Percentiles rank a stretch among this genome's conserved stretches.
These are phyloP conservation scores for Lathyrus sativus DNA, from an alignment of 306 rosid genomes.

Conservation along the genomic window DNA sequence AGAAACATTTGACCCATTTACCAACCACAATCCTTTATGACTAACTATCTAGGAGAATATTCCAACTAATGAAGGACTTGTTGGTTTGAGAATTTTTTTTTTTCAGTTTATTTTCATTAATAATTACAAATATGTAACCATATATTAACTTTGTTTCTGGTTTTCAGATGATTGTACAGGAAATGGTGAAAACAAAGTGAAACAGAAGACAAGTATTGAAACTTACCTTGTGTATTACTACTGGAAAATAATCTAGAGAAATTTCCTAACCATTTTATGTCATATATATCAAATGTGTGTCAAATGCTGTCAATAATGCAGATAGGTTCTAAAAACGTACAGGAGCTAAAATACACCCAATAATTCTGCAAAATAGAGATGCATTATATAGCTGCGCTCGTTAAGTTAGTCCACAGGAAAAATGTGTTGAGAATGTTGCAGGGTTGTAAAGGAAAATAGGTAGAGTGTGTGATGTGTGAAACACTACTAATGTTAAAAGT, in stretches of 20 bases:
- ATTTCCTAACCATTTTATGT: conserved; percentile 6
- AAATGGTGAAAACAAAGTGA: not conserved
- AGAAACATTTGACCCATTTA: not conserved
- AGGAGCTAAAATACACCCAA: conserved; percentile 28
- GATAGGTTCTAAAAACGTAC: conserved; percentile 12
- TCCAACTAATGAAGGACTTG: conserved; percentile 4
- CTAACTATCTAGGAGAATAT: conserved; percentile 6
- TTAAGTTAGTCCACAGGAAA: conserved; percentile 22
- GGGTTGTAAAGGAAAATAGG: conserved; percentile 15
- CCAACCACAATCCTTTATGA: conserved; percentile 6
- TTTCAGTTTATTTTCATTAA: not conserved
- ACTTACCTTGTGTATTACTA: conserved; percentile 8
- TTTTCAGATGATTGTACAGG: not conserved
- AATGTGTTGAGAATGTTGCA: conserved; percentile 11
- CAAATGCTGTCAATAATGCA: conserved; percentile 10
- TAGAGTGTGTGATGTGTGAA: not conserved
- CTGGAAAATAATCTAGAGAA: not conserved
- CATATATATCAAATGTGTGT: not conserved
- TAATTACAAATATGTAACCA: conserved; percentile 1
- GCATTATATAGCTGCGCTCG: not conserved
- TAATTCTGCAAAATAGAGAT: conserved; percentile 10
- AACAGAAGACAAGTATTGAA: conserved; percentile 14
- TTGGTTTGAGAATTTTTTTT: conserved; percentile 6
- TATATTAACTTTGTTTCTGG: not conserved
- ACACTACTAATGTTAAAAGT: conserved; percentile 9